Percentiles rank a stretch among this genome's conserved stretches.
phyloP scores from a whole-genome alignment of 768 basidiomycete genomes.

The Gloeophyllum trabeum region DNA sequence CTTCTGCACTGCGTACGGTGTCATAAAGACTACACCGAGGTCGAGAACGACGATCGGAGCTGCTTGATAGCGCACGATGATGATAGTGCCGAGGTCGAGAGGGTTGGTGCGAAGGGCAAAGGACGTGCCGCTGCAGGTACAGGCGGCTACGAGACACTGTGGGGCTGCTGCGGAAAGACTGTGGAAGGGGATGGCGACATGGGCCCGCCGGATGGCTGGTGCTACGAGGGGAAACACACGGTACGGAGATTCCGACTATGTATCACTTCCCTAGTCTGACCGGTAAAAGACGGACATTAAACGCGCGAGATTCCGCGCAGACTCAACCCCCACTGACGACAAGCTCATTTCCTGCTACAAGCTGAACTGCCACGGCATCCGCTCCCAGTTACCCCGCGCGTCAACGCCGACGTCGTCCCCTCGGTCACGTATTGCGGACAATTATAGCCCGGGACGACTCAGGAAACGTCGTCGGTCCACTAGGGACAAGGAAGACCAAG shows the following conservation, averaged over 20 bases:
- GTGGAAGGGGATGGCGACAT: slow-evolving; percentile 71
- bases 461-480: background rate
- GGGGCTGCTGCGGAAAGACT: slow-evolving; percentile 63
- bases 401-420: slow-evolving; percentile 12
- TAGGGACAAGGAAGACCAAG: no score
- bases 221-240: slow-evolving; percentile 76
- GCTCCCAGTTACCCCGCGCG: slow-evolving; percentile 11
- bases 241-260: slow-evolving; percentile 24
- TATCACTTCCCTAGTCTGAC: background rate
- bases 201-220: slow-evolving; percentile 82
- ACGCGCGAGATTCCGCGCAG: slow-evolving; percentile 71
- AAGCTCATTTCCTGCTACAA: slow-evolving; percentile 52
- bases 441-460: slow-evolving; percentile 12
- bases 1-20: slow-evolving; percentile 66
- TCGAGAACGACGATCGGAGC: slow-evolving; percentile 63
- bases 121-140: slow-evolving; percentile 17
- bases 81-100: slow-evolving; percentile 66
- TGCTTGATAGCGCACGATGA: slow-evolving; percentile 72
- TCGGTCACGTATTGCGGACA: slow-evolving; percentile 15
- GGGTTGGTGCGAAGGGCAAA: slow-evolving; percentile 27
- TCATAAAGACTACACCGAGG: slow-evolving; percentile 56
- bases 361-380: slow-evolving; percentile 40
- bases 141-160: slow-evolving; percentile 40
- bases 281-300: slow-evolving; percentile 48
- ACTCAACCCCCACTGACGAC: slow-evolving; percentile 57